Base-by-base conservation (phyloP, 163 green algal genomes). In the Scenedesmus sp. region DNA sequence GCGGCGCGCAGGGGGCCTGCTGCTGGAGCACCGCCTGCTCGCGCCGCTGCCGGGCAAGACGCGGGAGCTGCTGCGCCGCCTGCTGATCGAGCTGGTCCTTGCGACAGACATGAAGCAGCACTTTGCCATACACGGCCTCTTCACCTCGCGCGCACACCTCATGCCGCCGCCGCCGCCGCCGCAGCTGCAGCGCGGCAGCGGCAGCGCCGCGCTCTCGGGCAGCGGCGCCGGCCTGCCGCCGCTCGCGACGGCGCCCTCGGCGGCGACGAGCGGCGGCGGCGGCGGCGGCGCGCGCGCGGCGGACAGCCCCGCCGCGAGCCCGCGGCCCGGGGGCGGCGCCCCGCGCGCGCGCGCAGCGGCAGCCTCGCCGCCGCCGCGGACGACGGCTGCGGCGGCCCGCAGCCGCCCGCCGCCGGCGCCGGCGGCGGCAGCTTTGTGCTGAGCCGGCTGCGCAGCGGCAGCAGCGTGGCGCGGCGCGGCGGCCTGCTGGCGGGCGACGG, bases 91-190 rank as follows among this genome's bases (percentile, higher is more conserved):
- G 33, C 89, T 94, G 88, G 90, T 94, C 34, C 86, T 94, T 31
- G 90, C 86, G 5, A 94, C 90, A 20, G 90, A 93, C 83, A 94
- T 94, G 90, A 92, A 94, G 81, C 83, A 88, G 85, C 89, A 93
- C 81, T 88, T 88, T 74, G 70, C 82, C 24, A 88, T 93, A 42
- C 82, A 90, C 75, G 84, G 65, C 56, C 82, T 86, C 62, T 92
- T 93, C 84, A 86, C 91, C 76, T 75, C 83, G 10, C 63, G 18
- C 3, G 24, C 24, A 51, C 54, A 73, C 13, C 26, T 17, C 62
- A 53, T 29, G 62, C 34, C 62, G 10, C 53, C 10, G n/a, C 53
- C 7, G 9, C 53, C 10, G 53, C 53, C 24, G 10, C 6, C 36
- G 62, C 62, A 70, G 62, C 62, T 31, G 42, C 62, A 53, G 42